Percentiles rank a stretch among this genome's conserved stretches.
These are phyloP conservation scores for Ocimum tenuiflorum DNA, from an alignment of 257 asterid genomes.

Conservation along the genomic window DNA sequence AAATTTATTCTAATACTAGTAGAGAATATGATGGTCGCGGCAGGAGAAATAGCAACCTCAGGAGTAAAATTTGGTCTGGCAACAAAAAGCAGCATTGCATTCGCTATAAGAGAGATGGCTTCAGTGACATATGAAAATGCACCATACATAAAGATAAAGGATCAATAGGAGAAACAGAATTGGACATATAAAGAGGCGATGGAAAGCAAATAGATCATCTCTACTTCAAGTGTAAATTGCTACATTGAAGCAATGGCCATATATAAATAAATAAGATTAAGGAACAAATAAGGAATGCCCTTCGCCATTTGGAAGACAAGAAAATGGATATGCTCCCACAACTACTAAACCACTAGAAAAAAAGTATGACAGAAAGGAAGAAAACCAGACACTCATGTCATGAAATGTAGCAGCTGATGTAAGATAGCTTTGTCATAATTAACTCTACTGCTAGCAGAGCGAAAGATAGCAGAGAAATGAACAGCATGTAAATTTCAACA, in stretches of 20 bases:
- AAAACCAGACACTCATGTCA: neutral
- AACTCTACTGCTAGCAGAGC: neutral
- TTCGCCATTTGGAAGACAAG: neutral
- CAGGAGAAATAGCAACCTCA: neutral
- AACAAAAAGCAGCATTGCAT: neutral
- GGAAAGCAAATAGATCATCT: neutral
- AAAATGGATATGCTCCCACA: neutral
- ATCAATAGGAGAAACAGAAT: neutral
- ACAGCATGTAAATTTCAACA: conserved; percentile 2
- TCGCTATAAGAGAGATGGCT: neutral
- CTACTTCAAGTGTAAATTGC: neutral
- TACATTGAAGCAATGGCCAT: neutral
- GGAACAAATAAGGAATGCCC: neutral
- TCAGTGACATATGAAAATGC: neutral
- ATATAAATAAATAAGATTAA: neutral
- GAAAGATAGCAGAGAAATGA: neutral
- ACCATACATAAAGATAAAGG: neutral
- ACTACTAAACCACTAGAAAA: neutral
- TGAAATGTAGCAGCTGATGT: neutral
- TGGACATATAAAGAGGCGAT: neutral
- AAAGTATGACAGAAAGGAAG: neutral
- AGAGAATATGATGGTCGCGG: too few relatives aligned
- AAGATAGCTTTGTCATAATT: neutral
- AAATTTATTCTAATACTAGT: neutral
- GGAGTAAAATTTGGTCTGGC: neutral